These are phyloP conservation scores for Solanum hybrid DNA, from an alignment of 305 asterid species.

Conservation along the genomic window DNA sequence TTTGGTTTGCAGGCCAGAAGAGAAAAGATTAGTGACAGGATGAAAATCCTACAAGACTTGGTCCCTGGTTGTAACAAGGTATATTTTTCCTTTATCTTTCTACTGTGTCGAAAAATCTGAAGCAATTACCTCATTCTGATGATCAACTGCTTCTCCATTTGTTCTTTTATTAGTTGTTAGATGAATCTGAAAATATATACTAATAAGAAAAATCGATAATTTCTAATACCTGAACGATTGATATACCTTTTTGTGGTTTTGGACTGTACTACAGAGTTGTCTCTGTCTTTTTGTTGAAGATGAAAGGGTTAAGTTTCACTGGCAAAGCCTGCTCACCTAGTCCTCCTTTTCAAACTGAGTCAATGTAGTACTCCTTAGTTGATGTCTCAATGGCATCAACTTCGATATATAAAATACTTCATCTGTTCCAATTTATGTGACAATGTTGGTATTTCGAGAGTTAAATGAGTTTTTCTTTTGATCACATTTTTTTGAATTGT, in stretches of 20 bases:
- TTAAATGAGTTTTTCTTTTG: neutral
- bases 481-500: neutral
- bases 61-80: conserved; percentile 98
- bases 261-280: neutral
- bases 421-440: neutral
- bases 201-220: neutral
- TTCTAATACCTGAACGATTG: neutral
- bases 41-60: conserved; percentile 89
- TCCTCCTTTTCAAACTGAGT: neutral
- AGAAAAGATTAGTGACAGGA: conserved; percentile 90
- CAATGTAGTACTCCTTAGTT: neutral
- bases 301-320: neutral
- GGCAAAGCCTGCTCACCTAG: neutral
- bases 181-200: neutral
- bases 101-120: neutral
- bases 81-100: conserved; percentile 4
- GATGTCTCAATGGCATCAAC: neutral
- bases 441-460: neutral
- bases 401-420: neutral
- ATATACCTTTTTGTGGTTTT: neutral
- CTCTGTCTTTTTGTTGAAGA: neutral
- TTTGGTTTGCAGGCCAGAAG: conserved; percentile 73
- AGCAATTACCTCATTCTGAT: neutral
- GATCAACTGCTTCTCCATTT: neutral
- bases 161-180: neutral